Evolutionary conservation across 129 eudicot species (phyloP).

Genomic region (Saposhnikovia divaricata): DNA sequence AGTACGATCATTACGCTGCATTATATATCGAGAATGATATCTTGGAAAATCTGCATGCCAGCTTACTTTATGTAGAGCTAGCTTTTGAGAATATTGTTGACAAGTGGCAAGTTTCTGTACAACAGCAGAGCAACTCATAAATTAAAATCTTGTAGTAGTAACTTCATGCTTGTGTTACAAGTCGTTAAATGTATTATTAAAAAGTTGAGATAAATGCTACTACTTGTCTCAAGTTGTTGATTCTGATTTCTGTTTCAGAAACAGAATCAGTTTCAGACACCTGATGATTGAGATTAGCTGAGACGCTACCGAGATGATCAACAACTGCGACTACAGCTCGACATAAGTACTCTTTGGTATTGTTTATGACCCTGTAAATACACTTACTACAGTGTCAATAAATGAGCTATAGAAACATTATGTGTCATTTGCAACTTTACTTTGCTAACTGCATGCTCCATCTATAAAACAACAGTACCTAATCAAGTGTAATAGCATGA

Average conservation of each 20-base stretch:
- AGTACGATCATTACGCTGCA: constrained; percentile 38
- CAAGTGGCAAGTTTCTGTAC: constrained; percentile 48
- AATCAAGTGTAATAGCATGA: not conserved
- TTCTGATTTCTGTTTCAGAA: constrained; percentile 40
- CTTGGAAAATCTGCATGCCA: constrained; percentile 34
- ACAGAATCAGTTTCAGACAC: constrained; percentile 24
- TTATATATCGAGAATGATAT: constrained; percentile 52
- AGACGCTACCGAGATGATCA: constrained; percentile 70
- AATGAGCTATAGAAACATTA: not conserved
- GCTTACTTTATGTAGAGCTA: constrained; percentile 39
- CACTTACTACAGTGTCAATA: not conserved
- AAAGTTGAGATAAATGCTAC: constrained; percentile 2
- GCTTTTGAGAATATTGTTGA: constrained; percentile 57
- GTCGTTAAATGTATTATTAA: not conserved
- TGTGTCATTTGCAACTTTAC: too few species aligned
- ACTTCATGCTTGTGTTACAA: not conserved
- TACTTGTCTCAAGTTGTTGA: constrained; percentile 55
- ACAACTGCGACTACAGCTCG: constrained; percentile 58
- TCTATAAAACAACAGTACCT: too few species aligned
- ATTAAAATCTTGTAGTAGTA: not conserved
- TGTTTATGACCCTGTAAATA: constrained; percentile 43
- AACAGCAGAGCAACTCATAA: not conserved
- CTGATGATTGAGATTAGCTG: constrained; percentile 47
- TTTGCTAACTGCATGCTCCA: too few species aligned
- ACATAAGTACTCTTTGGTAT: constrained; percentile 61